These are phyloP conservation scores for Boletus barrowsii DNA, from an alignment of 768 basidiomycete species.

Conservation along the genomic window DNA sequence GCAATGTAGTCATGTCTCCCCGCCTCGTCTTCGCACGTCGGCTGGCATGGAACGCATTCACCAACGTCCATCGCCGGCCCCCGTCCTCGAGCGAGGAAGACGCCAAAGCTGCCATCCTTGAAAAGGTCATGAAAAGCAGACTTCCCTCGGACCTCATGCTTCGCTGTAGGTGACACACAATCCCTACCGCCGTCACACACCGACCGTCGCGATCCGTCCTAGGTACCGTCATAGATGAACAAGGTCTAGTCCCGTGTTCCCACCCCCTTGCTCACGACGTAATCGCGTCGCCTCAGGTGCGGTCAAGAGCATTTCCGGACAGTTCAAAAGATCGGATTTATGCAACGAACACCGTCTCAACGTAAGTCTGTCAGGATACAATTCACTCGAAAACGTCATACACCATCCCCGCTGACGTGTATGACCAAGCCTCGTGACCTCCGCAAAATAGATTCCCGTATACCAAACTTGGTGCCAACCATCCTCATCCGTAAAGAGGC, in stretches of 20 bases:
- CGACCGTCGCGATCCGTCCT: conserved; percentile 21
- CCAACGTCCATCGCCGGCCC: neutral
- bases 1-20: conserved; percentile 40
- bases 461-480: conserved; percentile 92
- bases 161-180: conserved; percentile 61
- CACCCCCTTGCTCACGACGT: conserved; percentile 21
- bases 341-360: conserved; percentile 85
- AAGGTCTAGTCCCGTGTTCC: conserved; percentile 49
- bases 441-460: conserved; percentile 91
- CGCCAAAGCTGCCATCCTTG: conserved; percentile 69
- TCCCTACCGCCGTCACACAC: conserved; percentile 8
- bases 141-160: conserved; percentile 89
- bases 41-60: conserved; percentile 30
- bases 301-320: conserved; percentile 83
- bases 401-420: conserved; percentile 21
- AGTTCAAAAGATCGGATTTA: conserved; percentile 88
- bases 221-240: conserved; percentile 87
- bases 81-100: conserved; percentile 58
- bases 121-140: conserved; percentile 83
- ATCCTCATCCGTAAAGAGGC: conserved; percentile 88
- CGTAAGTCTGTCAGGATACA: conserved; percentile 48
- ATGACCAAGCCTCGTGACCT: conserved; percentile 81
- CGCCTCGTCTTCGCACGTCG: conserved; percentile 5
- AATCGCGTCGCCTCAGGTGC: conserved; percentile 51
- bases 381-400: conserved; percentile 16